phyloP scores from a whole-genome alignment of 495 filamentous ascomycete genomes.

The Penicillium egyptiacum region DNA sequence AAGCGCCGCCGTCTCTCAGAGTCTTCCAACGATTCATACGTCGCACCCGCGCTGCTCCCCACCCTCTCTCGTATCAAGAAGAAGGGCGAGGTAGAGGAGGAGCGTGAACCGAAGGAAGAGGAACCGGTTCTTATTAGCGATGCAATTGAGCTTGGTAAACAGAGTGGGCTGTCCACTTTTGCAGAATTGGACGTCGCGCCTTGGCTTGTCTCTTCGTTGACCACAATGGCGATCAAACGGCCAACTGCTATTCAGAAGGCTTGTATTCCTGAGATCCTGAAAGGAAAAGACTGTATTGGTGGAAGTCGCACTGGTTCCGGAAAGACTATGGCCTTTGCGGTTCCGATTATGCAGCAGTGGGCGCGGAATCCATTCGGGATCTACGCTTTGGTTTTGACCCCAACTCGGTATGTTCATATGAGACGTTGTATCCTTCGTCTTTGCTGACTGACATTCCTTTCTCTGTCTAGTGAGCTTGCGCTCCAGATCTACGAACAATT shows the following conservation, averaged over 20 bases:
- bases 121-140: constrained; percentile 44
- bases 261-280: constrained; percentile 86
- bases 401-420: constrained; percentile 62
- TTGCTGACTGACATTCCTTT: background rate
- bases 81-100: constrained; percentile 33
- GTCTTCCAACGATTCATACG: constrained; percentile 41
- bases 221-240: constrained; percentile 81
- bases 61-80: constrained; percentile 48
- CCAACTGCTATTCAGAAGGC: constrained; percentile 91
- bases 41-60: constrained; percentile 43
- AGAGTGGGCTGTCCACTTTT: constrained; percentile 61
- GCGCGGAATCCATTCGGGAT: constrained; percentile 88
- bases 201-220: constrained; percentile 85
- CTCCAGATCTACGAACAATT: constrained; percentile 96
- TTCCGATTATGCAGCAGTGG: constrained; percentile 92
- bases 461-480: constrained; percentile 69
- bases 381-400: constrained; percentile 85
- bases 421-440: background rate
- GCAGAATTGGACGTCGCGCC: constrained; percentile 70
- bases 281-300: constrained; percentile 90
- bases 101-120: constrained; percentile 25
- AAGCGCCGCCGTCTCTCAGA: constrained; percentile 48
- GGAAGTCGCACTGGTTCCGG: constrained; percentile 95
- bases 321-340: constrained; percentile 96
- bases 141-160: constrained; percentile 45